phyloP scores from a whole-genome alignment of 768 basidiomycete species.

The Lactarius evosmus region DNA sequence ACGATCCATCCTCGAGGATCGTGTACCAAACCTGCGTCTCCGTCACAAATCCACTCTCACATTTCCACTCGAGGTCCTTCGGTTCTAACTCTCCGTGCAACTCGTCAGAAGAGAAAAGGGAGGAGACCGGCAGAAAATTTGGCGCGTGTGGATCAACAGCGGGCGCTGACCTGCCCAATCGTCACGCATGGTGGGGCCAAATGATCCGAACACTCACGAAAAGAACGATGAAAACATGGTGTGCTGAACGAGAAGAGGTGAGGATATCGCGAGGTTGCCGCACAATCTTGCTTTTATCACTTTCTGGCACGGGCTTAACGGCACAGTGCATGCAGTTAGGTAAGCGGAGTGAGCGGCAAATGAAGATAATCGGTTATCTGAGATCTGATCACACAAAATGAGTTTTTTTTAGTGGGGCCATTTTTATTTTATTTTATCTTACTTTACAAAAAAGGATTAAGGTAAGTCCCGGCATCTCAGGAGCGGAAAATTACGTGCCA shows the following conservation, averaged over 20 bases:
- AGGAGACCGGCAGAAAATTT: slow-evolving; percentile 82
- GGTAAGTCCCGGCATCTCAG: too few species aligned
- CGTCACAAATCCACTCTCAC: slow-evolving; percentile 76
- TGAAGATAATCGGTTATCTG: too few species aligned
- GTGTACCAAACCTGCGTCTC: slow-evolving; percentile 92
- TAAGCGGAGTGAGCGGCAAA: too few species aligned
- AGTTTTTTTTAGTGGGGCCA: too few species aligned
- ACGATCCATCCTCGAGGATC: slow-evolving; percentile 73
- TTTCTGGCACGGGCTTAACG: slow-evolving; percentile 20
- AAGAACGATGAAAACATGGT: slow-evolving; percentile 77
- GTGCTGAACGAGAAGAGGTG: slow-evolving; percentile 26
- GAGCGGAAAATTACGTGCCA: background rate
- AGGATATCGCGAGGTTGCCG: background rate
- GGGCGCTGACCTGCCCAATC: slow-evolving; percentile 45
- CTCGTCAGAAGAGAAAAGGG: slow-evolving; percentile 50
- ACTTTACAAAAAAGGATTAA: too few species aligned
- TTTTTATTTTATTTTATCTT: too few species aligned
- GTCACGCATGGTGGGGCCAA: slow-evolving; percentile 20
- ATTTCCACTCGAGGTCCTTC: slow-evolving; percentile 79
- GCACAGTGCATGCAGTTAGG: too few species aligned
- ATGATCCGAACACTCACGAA: slow-evolving; percentile 54
- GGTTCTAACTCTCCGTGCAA: slow-evolving; percentile 72
- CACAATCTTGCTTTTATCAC: background rate
- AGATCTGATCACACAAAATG: too few species aligned
- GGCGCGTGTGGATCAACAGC: slow-evolving; percentile 63